Evolutionary conservation across 306 rosid genomes (phyloP).

Genomic region (Quercus agrifolia): DNA sequence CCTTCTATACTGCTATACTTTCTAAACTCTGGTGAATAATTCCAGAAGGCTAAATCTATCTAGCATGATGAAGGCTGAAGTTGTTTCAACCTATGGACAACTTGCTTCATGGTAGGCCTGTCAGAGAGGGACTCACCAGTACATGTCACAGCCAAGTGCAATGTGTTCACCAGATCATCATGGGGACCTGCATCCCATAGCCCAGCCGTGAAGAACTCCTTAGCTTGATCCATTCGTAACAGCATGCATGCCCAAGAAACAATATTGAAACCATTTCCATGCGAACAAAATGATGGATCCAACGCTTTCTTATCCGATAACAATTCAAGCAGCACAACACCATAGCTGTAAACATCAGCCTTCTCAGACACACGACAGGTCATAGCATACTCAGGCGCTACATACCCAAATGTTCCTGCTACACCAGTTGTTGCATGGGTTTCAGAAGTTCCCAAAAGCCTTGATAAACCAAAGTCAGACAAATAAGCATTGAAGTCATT

Average conservation of each 20-base stretch:
- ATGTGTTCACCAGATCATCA: constrained; percentile 73
- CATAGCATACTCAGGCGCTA: constrained; percentile 96
- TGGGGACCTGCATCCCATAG: constrained; percentile 81
- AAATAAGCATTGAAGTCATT: constrained; percentile 79
- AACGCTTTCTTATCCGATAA: constrained; percentile 88
- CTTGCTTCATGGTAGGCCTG: constrained; percentile 87
- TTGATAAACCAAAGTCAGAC: constrained; percentile 90
- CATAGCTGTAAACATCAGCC: constrained; percentile 93
- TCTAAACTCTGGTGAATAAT: background rate
- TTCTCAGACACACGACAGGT: constrained; percentile 94
- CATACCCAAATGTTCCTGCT: constrained; percentile 96
- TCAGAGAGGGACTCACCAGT: constrained; percentile 82
- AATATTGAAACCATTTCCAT: constrained; percentile 86
- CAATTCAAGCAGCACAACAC: constrained; percentile 87
- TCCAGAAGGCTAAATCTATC: constrained; percentile 1
- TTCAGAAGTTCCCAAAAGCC: constrained; percentile 91
- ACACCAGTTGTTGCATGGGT: constrained; percentile 98
- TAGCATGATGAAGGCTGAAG: constrained; percentile 87
- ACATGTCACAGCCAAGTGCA: constrained; percentile 79
- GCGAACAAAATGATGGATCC: constrained; percentile 83
- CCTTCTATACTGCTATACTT: background rate
- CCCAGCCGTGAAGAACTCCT: constrained; percentile 75
- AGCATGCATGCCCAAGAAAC: constrained; percentile 90
- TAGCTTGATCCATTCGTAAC: constrained; percentile 70
- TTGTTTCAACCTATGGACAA: constrained; percentile 78